These are phyloP conservation scores for Dacryopinax primogenitus DNA, from an alignment of 768 basidiomycete genomes.

Conservation along the genomic window DNA sequence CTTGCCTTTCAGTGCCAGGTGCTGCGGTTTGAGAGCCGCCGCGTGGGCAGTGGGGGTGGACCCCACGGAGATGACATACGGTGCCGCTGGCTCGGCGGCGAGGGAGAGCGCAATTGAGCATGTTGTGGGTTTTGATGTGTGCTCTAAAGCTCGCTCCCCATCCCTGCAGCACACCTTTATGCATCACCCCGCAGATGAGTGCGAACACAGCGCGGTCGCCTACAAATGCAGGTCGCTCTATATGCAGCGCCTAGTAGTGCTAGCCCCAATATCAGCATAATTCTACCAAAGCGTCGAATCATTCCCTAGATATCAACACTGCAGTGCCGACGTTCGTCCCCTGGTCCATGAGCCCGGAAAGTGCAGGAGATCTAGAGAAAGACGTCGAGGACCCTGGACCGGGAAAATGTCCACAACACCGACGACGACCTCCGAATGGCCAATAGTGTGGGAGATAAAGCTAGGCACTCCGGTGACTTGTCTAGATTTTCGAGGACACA, in stretches of 20 bases:
- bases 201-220: slow-evolving; percentile 63
- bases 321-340: too few species aligned
- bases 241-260: too few species aligned
- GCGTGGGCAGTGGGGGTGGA: slow-evolving; percentile 83
- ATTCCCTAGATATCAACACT: too few species aligned
- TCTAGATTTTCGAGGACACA: neutral
- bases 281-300: too few species aligned
- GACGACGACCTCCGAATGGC: neutral
- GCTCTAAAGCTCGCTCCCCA: slow-evolving; percentile 65
- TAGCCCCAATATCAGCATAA: too few species aligned
- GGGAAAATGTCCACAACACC: neutral
- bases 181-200: slow-evolving; percentile 62
- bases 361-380: too few species aligned
- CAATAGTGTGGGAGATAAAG: neutral
- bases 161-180: slow-evolving; percentile 40
- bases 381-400: neutral
- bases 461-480: neutral
- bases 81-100: slow-evolving; percentile 25
- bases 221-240: slow-evolving; percentile 62
- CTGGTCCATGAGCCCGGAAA: neutral
- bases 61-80: slow-evolving; percentile 66
- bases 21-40: slow-evolving; percentile 41
- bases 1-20: slow-evolving; percentile 38
- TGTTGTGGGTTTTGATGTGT: slow-evolving; percentile 77
- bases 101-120: slow-evolving; percentile 44